Evolutionary conservation across 768 basidiomycete species (phyloP).

Genomic region (Tylopilus rubrobrunneus): DNA sequence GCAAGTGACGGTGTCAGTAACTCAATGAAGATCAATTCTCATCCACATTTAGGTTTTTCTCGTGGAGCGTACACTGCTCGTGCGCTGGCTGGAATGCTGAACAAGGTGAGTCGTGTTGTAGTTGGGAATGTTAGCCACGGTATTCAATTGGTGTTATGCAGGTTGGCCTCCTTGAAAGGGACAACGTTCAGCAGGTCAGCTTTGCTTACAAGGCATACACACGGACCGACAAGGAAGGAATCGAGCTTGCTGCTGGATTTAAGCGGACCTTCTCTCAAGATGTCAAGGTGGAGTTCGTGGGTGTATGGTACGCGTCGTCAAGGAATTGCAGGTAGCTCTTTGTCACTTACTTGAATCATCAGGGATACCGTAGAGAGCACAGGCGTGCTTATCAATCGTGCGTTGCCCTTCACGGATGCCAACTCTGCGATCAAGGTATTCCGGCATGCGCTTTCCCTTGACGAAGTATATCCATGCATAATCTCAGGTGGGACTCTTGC

Average conservation of each 20-base stretch:
- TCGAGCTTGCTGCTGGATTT: conserved; percentile 56
- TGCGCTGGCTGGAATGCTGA: conserved; percentile 70
- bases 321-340: not conserved
- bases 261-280: conserved; percentile 65
- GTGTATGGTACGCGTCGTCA: conserved; percentile 56
- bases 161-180: conserved; percentile 68
- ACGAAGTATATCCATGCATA: conserved; percentile 48
- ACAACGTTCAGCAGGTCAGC: conserved; percentile 63
- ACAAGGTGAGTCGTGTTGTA: conserved; percentile 45
- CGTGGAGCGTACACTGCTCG: conserved; percentile 65
- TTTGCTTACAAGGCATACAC: conserved; percentile 76
- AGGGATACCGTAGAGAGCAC: conserved; percentile 83
- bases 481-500: not conserved
- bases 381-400: conserved; percentile 55
- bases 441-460: conserved; percentile 73
- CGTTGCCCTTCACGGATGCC: conserved; percentile 63
- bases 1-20: conserved; percentile 30
- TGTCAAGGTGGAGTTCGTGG: conserved; percentile 76
- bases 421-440: conserved; percentile 66
- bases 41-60: conserved; percentile 58
- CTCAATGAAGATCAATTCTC: conserved; percentile 1
- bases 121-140: not conserved
- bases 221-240: conserved; percentile 42
- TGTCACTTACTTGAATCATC: conserved; percentile 2
- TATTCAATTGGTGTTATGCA: conserved; percentile 23